These are phyloP conservation scores for Plasmodium fragile DNA, from an alignment of 169 alveolate species.

Conservation along the genomic window DNA sequence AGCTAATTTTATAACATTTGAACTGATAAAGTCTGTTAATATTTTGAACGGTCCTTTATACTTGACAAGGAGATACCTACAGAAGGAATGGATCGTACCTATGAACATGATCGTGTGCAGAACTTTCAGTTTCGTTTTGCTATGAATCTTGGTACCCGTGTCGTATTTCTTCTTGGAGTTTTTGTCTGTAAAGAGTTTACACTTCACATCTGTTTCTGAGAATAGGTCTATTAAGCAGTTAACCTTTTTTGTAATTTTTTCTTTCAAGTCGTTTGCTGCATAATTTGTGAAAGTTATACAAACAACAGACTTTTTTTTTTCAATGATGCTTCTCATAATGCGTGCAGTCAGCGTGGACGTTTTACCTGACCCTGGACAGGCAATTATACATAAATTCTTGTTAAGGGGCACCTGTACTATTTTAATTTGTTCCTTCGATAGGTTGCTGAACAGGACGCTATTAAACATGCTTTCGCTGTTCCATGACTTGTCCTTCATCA, in stretches of 20 bases:
- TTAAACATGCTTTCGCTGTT: conserved; percentile 23
- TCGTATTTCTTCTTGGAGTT: conserved; percentile 1
- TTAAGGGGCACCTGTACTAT: conserved; percentile 80
- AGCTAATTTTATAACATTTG: conserved; percentile 42
- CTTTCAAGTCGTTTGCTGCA: conserved; percentile 83
- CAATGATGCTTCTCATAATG: conserved; percentile 81
- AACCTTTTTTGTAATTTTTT: conserved; percentile 55
- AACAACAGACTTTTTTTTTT: conserved; percentile 76
- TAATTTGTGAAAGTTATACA: conserved; percentile 82
- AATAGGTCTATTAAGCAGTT: conserved; percentile 45
- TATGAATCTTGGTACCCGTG: neutral
- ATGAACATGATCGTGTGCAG: conserved; percentile 54
- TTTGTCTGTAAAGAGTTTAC: conserved; percentile 7
- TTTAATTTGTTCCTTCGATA: conserved; percentile 82
- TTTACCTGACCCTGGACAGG: conserved; percentile 91
- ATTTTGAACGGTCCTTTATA: conserved; percentile 70
- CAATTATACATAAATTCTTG: conserved; percentile 81
- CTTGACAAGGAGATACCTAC: conserved; percentile 73
- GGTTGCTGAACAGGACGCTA: conserved; percentile 76
- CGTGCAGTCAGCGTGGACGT: conserved; percentile 87
- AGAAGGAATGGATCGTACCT: conserved; percentile 81
- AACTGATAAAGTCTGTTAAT: conserved; percentile 30
- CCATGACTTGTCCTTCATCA: neutral
- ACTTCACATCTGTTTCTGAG: neutral
- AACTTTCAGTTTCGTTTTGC: conserved; percentile 25